phyloP scores from a whole-genome alignment of 139 green algal species.

The Chlorella sp. region DNA sequence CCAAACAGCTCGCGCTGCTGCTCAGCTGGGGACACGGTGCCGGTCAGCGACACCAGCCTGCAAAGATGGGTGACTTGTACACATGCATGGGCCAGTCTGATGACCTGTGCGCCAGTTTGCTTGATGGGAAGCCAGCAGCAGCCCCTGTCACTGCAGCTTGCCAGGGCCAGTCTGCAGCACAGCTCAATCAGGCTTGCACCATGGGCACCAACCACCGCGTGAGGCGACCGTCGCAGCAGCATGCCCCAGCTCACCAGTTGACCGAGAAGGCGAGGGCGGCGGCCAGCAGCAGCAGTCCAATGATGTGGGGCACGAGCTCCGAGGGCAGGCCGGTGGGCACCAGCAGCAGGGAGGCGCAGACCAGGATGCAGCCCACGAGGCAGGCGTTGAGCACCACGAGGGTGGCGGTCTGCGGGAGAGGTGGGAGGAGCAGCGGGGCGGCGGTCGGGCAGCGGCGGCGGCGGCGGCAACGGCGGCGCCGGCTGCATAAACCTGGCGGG shows the following conservation, averaged over 20 bases:
- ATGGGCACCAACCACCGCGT: no score
- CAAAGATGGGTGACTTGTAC: background rate
- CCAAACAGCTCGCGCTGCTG: constrained; percentile 57
- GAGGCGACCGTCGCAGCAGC: no score
- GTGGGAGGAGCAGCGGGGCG: background rate
- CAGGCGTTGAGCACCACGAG: constrained; percentile 60
- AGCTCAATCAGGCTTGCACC: no score
- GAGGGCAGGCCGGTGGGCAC: background rate
- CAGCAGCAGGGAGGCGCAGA: constrained; percentile 45
- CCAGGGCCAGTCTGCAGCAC: no score
- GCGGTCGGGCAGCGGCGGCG: background rate
- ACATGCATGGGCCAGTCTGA: no score
- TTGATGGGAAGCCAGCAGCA: background rate
- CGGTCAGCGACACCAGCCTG: constrained; percentile 60
- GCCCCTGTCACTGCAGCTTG: no score
- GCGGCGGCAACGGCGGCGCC: background rate
- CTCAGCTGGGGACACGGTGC: constrained; percentile 31
- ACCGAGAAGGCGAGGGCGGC: constrained; percentile 50
- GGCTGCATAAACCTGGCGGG: background rate
- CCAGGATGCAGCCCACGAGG: constrained; percentile 48
- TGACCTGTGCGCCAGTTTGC: no score
- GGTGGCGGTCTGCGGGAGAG: constrained; percentile 49
- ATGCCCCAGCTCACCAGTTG: constrained; percentile 56
- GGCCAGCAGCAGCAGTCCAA: constrained; percentile 51
- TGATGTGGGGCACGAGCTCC: constrained; percentile 50